These are phyloP conservation scores for Penicillium steckii DNA, from an alignment of 495 filamentous ascomycete species.

Conservation along the genomic window DNA sequence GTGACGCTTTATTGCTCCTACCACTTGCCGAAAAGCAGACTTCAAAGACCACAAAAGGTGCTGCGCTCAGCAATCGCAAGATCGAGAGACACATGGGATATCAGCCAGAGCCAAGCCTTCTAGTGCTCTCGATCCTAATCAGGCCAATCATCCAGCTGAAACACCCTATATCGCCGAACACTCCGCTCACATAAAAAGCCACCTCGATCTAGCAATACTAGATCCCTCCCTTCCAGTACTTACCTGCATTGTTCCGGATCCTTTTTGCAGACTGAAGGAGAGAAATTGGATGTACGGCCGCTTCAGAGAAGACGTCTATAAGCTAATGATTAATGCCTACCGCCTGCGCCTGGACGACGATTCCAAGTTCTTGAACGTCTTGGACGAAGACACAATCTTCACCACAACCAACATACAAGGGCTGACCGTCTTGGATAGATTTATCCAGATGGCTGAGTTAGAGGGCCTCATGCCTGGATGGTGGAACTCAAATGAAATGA, in stretches of 20 bases:
- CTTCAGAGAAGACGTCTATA: constrained; percentile 40
- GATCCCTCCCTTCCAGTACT: background rate
- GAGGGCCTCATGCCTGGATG: background rate
- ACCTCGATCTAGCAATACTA: background rate
- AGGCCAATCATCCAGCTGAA: too few relatives aligned
- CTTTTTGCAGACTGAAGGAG: background rate
- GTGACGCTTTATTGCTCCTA: constrained; percentile 42
- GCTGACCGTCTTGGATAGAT: background rate
- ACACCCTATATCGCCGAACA: background rate
- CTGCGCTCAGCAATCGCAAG: constrained; percentile 17
- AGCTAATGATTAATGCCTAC: constrained; percentile 46
- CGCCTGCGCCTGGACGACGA: constrained; percentile 31
- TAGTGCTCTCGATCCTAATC: too few relatives aligned
- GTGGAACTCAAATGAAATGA: background rate
- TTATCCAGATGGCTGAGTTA: background rate
- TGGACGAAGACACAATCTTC: background rate
- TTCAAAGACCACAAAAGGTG: constrained; percentile 43
- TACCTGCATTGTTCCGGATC: background rate
- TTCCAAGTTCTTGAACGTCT: background rate
- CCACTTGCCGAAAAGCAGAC: constrained; percentile 44
- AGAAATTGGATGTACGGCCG: constrained; percentile 8
- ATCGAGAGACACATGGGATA: too few relatives aligned
- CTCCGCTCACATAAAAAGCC: background rate
- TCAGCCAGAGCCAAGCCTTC: background rate
- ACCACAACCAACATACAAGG: background rate